Percentiles rank a stretch among this genome's conserved stretches.
phyloP scores from a whole-genome alignment of 805 yeast genomes.

The Candida caryicola region DNA sequence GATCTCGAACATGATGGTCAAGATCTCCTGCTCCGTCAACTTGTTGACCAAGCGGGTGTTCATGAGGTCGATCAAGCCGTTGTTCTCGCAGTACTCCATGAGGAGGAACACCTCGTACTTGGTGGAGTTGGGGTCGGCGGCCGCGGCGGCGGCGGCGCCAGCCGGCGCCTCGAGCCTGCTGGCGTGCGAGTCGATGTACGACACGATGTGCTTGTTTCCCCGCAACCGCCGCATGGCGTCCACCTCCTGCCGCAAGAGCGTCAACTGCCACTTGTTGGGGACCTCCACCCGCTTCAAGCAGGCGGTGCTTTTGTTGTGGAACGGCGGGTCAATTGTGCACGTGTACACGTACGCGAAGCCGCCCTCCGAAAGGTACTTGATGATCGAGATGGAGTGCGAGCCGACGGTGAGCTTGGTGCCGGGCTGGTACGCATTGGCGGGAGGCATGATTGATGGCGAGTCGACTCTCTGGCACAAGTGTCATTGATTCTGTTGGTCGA shows the following conservation, averaged over 20 bases:
- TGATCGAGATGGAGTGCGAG: conserved; percentile 67
- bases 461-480: too few relatives aligned
- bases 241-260: conserved; percentile 86
- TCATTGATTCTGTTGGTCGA: too few relatives aligned
- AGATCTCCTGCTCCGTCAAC: conserved; percentile 64
- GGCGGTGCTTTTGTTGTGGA: conserved; percentile 53
- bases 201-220: conserved; percentile 78
- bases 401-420: conserved; percentile 84
- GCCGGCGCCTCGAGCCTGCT: conserved; percentile 48
- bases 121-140: conserved; percentile 34
- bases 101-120: conserved; percentile 72
- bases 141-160: conserved; percentile 4
- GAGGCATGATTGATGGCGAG: conserved; percentile 38
- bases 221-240: conserved; percentile 91
- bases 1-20: conserved; percentile 65
- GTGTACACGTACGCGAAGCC: conserved; percentile 96
- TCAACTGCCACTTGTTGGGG: conserved; percentile 82
- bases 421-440: conserved; percentile 62
- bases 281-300: conserved; percentile 95
- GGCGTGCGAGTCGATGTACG: conserved; percentile 94
- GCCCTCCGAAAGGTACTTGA: conserved; percentile 77
- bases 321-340: conserved; percentile 64
- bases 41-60: conserved; percentile 65
- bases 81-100: conserved; percentile 76
- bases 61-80: conserved; percentile 79